These are phyloP conservation scores for Ramularia endophylla DNA, from an alignment of 2,329 filamentous ascomycete genomes.

Conservation along the genomic window DNA sequence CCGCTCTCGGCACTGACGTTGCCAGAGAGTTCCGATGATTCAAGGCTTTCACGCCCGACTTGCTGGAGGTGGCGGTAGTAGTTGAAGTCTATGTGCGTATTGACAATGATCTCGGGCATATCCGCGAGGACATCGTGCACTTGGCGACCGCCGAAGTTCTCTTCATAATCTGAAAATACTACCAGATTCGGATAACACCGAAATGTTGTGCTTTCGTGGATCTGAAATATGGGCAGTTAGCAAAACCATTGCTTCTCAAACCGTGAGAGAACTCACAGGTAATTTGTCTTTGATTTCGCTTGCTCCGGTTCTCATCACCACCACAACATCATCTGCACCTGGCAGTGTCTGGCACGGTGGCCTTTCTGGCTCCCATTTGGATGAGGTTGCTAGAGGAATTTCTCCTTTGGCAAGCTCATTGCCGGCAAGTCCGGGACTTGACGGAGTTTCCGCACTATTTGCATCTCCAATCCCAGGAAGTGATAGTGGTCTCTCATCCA, in stretches of 20 bases:
- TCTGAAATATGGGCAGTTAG: no score
- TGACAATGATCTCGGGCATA: slow-evolving; percentile 26
- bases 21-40: slow-evolving; percentile 23
- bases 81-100: slow-evolving; percentile 29
- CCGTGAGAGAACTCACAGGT: slow-evolving; percentile 31
- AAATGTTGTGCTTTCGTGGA: slow-evolving; percentile 50
- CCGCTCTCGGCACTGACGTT: slow-evolving; percentile 18
- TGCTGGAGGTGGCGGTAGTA: slow-evolving; percentile 33
- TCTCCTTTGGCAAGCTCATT: no score
- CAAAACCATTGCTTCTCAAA: no score
- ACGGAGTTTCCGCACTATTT: no score
- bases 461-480: no score
- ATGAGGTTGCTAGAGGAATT: no score
- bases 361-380: no score
- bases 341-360: slow-evolving; percentile 19
- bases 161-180: slow-evolving; percentile 55
- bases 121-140: slow-evolving; percentile 33
- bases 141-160: slow-evolving; percentile 42
- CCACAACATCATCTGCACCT: slow-evolving; percentile 46
- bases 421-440: no score
- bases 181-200: slow-evolving; percentile 51
- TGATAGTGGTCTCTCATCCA: no score
- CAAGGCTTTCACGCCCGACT: slow-evolving; percentile 27
- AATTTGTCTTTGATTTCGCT: slow-evolving; percentile 52
- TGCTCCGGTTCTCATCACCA: slow-evolving; percentile 55